phyloP scores from a whole-genome alignment of 768 basidiomycete species.

The Pulveroboletus sp. region DNA sequence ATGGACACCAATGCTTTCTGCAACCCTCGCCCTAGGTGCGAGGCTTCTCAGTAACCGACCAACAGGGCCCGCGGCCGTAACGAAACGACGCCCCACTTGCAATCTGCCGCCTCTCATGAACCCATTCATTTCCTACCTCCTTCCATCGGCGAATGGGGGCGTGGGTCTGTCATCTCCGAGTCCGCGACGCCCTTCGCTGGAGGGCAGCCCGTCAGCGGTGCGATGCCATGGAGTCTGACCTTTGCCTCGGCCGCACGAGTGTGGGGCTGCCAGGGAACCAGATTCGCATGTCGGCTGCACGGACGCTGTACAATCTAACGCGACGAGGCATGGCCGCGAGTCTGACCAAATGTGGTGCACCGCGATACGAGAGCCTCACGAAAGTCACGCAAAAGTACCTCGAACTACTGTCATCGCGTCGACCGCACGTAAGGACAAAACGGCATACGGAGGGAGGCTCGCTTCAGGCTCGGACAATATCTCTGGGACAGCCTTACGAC shows the following conservation, averaged over 20 bases:
- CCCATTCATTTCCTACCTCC: not conserved
- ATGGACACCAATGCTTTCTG: constrained; percentile 3
- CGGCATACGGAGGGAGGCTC: not conserved
- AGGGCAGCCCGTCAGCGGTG: not conserved
- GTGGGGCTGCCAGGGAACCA: constrained; percentile 14
- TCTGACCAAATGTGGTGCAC: constrained; percentile 1
- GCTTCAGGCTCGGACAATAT: not conserved
- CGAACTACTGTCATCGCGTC: not conserved
- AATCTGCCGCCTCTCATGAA: constrained; percentile 5
- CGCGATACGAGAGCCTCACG: not conserved
- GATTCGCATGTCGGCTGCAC: constrained; percentile 9
- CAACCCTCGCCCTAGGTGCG: constrained; percentile 13
- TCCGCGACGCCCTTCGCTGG: not conserved
- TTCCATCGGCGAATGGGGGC: not conserved
- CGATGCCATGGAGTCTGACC: not conserved
- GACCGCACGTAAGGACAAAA: constrained; percentile 6
- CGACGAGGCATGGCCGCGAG: not conserved
- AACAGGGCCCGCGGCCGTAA: constrained; percentile 16
- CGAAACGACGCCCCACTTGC: constrained; percentile 1
- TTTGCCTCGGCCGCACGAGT: constrained; percentile 9
- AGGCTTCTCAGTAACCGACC: constrained; percentile 16
- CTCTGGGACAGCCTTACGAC: not conserved
- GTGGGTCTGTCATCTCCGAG: constrained; percentile 5
- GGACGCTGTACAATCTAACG: not conserved
- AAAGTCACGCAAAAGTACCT: not conserved